Conservation (phyloP, 139 green algal species). For the Pedinophyceae sp. region DNA sequence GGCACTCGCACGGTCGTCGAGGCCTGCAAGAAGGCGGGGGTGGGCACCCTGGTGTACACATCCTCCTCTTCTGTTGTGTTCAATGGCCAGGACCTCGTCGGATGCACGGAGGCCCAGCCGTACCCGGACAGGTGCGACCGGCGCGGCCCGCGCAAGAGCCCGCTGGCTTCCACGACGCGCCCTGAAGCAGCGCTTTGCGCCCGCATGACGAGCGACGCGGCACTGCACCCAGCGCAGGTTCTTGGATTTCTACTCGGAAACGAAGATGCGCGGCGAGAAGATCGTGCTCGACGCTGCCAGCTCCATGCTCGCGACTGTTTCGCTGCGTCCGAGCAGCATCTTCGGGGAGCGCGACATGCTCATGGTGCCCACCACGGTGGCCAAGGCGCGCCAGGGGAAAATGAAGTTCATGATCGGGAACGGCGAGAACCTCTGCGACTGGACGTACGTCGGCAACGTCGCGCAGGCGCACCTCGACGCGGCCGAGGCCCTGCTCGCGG, state of each 20-base stretch:
- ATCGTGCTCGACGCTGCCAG: slow-evolving; percentile 56
- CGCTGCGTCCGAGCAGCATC: slow-evolving; percentile 66
- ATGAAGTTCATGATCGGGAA: slow-evolving; percentile 82
- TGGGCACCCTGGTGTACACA: slow-evolving; percentile 54
- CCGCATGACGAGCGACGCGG: no score
- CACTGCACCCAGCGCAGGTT: no score
- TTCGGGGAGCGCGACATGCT: slow-evolving; percentile 74
- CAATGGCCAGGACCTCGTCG: slow-evolving; percentile 46
- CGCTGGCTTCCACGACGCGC: no score
- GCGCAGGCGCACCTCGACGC: slow-evolving; percentile 50
- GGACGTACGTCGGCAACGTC: slow-evolving; percentile 82
- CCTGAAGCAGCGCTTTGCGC: no score
- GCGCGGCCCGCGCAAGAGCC: no score
- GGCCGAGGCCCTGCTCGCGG: slow-evolving; percentile 22
- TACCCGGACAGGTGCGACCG: slow-evolving; percentile 50
- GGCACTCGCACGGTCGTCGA: slow-evolving; percentile 63
- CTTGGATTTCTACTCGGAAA: slow-evolving; percentile 78
- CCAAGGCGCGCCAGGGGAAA: slow-evolving; percentile 45
- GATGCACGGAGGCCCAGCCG: slow-evolving; percentile 38
- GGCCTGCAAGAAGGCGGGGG: slow-evolving; percentile 29
- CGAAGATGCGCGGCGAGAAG: slow-evolving; percentile 60
- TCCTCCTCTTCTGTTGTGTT: slow-evolving; percentile 73
- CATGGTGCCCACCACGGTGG: slow-evolving; percentile 50
- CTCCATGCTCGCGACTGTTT: slow-evolving; percentile 28
- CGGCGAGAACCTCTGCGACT: slow-evolving; percentile 69